Percentiles rank a stretch among this genome's conserved stretches.
These are phyloP conservation scores for Raddia distichophylla DNA, from an alignment of 176 grass and related monocot genomes.

Conservation along the genomic window DNA sequence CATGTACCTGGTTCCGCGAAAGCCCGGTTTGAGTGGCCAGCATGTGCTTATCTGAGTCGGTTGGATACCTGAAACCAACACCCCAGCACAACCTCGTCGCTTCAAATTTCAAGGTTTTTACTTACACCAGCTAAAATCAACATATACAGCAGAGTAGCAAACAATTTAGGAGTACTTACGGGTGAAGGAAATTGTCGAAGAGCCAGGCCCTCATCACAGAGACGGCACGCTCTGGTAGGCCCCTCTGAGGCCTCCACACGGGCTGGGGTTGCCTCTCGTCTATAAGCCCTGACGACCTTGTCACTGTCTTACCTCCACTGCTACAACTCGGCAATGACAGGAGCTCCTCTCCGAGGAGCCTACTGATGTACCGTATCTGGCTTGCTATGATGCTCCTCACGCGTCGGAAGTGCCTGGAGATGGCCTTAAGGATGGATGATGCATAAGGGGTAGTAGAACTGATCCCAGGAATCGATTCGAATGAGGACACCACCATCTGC, in stretches of 20 bases:
- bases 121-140: too few species aligned
- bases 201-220: conserved; percentile 59
- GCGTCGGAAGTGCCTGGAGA: conserved; percentile 51
- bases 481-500: conserved; percentile 63
- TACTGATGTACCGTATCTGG: conserved; percentile 48
- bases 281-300: conserved; percentile 29
- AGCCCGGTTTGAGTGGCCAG: conserved; percentile 62
- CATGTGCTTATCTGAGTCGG: conserved; percentile 70
- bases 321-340: conserved; percentile 42
- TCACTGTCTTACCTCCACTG: conserved; percentile 18
- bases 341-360: conserved; percentile 52
- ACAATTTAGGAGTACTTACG: conserved; percentile 30
- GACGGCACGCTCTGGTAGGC: conserved; percentile 55
- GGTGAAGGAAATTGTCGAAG: conserved; percentile 70
- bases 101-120: not conserved
- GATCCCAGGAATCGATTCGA: conserved; percentile 56
- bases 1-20: conserved; percentile 59
- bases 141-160: not conserved
- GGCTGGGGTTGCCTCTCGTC: conserved; percentile 55
- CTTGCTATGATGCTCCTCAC: conserved; percentile 50
- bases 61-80: conserved; percentile 57
- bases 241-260: conserved; percentile 59
- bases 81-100: not conserved
- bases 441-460: conserved; percentile 53
- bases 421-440: conserved; percentile 45